Conservation (phyloP, 176 grass and related monocot species). For the Saccharum spontaneum region DNA sequence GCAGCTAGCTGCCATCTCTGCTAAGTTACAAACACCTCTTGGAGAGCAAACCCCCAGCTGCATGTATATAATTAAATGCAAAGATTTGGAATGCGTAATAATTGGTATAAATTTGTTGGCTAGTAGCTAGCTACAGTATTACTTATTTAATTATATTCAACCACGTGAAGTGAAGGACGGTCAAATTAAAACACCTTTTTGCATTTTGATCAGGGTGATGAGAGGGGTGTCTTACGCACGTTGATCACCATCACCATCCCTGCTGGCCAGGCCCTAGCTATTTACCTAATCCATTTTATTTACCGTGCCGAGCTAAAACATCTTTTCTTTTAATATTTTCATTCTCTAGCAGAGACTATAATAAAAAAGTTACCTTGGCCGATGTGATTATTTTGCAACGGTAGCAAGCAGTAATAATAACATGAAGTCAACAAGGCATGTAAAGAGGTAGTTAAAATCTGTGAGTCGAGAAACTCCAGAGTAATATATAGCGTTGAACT, state of each 20-base stretch:
- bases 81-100: too few species aligned
- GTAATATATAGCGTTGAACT: too few species aligned
- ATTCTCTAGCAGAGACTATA: background rate
- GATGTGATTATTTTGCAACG: background rate
- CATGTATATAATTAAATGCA: too few species aligned
- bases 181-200: background rate
- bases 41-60: background rate
- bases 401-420: background rate
- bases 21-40: constrained; percentile 24
- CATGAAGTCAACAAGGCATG: too few species aligned
- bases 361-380: background rate
- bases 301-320: background rate
- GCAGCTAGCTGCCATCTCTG: background rate
- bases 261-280: background rate
- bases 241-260: background rate
- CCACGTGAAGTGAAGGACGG: background rate
- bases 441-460: too few species aligned
- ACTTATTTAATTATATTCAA: background rate
- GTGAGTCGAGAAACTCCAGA: too few species aligned
- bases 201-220: background rate
- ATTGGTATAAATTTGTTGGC: too few species aligned
- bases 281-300: background rate
- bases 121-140: too few species aligned
- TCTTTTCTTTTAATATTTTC: background rate
- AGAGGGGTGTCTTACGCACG: background rate